Evolutionary conservation across 495 filamentous ascomycete species (phyloP), one percentile per base, ranked within the genome.

Genomic region (Sordaria brevicollis): DNA sequence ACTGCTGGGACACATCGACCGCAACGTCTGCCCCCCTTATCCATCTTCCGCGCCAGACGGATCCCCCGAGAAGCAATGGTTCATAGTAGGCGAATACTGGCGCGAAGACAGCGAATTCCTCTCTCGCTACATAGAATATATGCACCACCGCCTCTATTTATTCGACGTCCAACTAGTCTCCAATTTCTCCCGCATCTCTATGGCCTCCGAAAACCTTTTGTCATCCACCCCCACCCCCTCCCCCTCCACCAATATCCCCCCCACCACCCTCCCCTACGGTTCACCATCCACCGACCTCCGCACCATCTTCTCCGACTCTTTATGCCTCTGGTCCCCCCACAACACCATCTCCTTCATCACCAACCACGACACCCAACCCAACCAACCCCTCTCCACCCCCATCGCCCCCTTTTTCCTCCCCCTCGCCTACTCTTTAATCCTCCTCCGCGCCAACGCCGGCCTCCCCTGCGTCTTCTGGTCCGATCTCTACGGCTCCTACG

Each of bases 71-170:
- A 6, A 0, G n/a, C n/a, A n/a, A 0, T 88, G 86, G 78, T 91
- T 91, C 73, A 80, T 91, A 21, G 89, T 94, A 9, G 90, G 89
- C 34, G 91, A 93, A 74, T 92, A 89, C 74, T 93, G 90, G 91
- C 84, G 85, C 67, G 87, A 85, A 29, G 84, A 89, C 70, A 74
- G 85, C 2, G 73, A 83, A 15, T 80, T 82, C 35, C 83, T 93
- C 70, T 72, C 80, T 0, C 76, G 80, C 5, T 92, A 89, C 74
- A 79, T 93, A 35, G 83, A 89, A 25, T 79, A 80, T 38, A 86
- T 91, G 80, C 75, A 86, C 43, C 81, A 89, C 66, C 81, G 84
- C 35, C 81, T 90, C 29, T 82, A 82, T 33, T 79, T 92, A 19
- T 94, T 90, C 73, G 90, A 94, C 77, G 83, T 86, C 0, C 89